These are phyloP conservation scores for Schwanniomyces yamadae DNA, from an alignment of 805 yeast species.

Conservation along the genomic window DNA sequence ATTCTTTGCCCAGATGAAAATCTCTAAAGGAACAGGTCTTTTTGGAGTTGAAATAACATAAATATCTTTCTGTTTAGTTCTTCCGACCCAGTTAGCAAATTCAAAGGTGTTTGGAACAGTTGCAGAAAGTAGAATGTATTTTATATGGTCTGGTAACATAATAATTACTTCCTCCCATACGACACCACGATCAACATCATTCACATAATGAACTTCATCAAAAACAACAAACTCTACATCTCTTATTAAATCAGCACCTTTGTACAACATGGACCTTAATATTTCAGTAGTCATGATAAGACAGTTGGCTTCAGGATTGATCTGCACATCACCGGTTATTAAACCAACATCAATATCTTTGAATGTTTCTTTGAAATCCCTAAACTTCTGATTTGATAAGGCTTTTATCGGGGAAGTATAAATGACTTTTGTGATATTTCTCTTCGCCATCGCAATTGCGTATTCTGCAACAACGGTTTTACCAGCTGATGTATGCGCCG, in stretches of 20 bases:
- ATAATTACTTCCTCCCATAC: conserved; percentile 99
- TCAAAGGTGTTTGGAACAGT: conserved; percentile 98
- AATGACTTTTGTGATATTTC: conserved; percentile 95
- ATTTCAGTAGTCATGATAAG: conserved; percentile 98
- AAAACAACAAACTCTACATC: conserved; percentile 97
- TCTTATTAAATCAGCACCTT: conserved; percentile 94
- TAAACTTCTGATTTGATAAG: conserved; percentile 81
- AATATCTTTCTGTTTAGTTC: conserved; percentile 93
- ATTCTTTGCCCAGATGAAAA: conserved; percentile 79
- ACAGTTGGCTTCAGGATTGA: conserved; percentile 94
- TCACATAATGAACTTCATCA: conserved; percentile 97
- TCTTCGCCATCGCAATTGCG: conserved; percentile 93
- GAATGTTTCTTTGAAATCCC: conserved; percentile 81
- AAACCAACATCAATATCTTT: conserved; percentile 86
- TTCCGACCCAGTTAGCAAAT: conserved; percentile 98
- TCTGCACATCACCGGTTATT: conserved; percentile 96
- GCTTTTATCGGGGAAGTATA: conserved; percentile 96
- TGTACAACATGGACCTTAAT: conserved; percentile 88
- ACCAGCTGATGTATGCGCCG: conserved; percentile 99
- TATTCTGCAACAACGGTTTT: conserved; percentile 98
- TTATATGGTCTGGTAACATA: conserved; percentile 95
- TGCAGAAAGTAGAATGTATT: conserved; percentile 86
- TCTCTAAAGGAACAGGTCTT: conserved; percentile 94
- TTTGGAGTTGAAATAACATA: conserved; percentile 95
- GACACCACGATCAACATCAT: conserved; percentile 95